Conservation (phyloP, 2,329 filamentous ascomycete species). For the Xylaria sp. region DNA sequence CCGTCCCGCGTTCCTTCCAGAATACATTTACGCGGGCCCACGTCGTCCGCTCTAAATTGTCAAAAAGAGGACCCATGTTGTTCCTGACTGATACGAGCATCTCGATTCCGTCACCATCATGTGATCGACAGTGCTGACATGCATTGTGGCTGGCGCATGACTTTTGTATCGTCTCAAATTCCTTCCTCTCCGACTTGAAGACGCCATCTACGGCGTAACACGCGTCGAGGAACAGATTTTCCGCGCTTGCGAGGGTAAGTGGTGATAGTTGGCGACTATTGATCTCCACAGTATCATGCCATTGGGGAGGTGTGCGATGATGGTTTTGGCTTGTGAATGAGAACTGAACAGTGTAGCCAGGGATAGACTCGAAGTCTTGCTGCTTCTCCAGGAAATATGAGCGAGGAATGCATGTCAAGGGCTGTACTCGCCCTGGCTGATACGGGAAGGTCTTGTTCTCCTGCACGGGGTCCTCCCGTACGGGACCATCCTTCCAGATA, state of each 20-base stretch:
- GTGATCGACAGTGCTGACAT: constrained; percentile 54
- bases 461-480: constrained; percentile 53
- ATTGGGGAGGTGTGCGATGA: constrained; percentile 50
- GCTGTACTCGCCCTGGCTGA: constrained; percentile 56
- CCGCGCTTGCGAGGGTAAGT: constrained; percentile 58
- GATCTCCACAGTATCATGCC: constrained; percentile 56
- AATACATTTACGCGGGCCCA: constrained; percentile 60
- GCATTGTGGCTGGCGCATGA: constrained; percentile 53
- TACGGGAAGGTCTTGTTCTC: constrained; percentile 56
- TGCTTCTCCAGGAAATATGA: constrained; percentile 57
- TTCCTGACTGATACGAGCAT: constrained; percentile 61
- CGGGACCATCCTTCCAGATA: constrained; percentile 58
- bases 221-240: constrained; percentile 60
- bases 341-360: constrained; percentile 63
- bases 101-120: constrained; percentile 58
- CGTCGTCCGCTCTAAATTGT: constrained; percentile 57
- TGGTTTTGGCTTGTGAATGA: constrained; percentile 57
- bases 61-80: constrained; percentile 61
- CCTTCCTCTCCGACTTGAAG: constrained; percentile 55
- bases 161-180: constrained; percentile 55
- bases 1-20: constrained; percentile 54
- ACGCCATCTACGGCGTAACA: constrained; percentile 56
- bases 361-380: constrained; percentile 59
- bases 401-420: constrained; percentile 60
- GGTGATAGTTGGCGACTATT: constrained; percentile 61